Evolutionary conservation across 2,329 filamentous ascomycete genomes (phyloP).

Genomic region (Macrophomina pseudophaseolina): DNA sequence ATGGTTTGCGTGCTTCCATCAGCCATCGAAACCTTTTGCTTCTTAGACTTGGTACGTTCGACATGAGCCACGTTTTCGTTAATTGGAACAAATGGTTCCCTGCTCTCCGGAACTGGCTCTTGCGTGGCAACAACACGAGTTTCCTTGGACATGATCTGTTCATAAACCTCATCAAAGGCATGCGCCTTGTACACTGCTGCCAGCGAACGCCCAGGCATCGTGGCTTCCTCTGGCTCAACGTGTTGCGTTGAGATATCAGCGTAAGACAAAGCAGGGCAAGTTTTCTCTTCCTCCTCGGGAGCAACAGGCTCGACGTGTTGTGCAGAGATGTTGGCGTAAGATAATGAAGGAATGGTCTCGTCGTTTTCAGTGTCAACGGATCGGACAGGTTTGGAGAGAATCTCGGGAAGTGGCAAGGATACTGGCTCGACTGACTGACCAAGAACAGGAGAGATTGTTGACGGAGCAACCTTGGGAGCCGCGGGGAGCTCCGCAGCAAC

Average conservation of each 20-base stretch:
- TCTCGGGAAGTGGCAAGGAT: slow-evolving; percentile 17
- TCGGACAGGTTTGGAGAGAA: slow-evolving; percentile 28
- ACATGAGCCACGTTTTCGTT: slow-evolving; percentile 28
- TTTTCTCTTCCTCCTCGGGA: background rate
- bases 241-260: slow-evolving; percentile 38
- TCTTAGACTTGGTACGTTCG: slow-evolving; percentile 24
- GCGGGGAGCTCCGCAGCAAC: slow-evolving; percentile 34
- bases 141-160: slow-evolving; percentile 23
- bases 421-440: slow-evolving; percentile 22
- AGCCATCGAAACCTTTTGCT: background rate
- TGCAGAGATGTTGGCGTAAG: slow-evolving; percentile 37
- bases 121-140: slow-evolving; percentile 1
- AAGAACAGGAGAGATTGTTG: slow-evolving; percentile 12
- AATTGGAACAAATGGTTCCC: slow-evolving; percentile 1
- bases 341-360: slow-evolving; percentile 29
- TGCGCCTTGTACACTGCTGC: slow-evolving; percentile 2
- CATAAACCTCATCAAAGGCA: slow-evolving; percentile 10
- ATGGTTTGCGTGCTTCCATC: slow-evolving; percentile 77
- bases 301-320: slow-evolving; percentile 40
- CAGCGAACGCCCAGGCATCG: slow-evolving; percentile 32
- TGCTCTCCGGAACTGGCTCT: slow-evolving; percentile 11
- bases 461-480: slow-evolving; percentile 6
- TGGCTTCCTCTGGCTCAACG: slow-evolving; percentile 37
- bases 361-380: slow-evolving; percentile 19
- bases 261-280: slow-evolving; percentile 31